Percentiles rank a stretch among this genome's conserved stretches.
These are phyloP conservation scores for Penicillium alfredii DNA, from an alignment of 495 filamentous ascomycete species.

Conservation along the genomic window DNA sequence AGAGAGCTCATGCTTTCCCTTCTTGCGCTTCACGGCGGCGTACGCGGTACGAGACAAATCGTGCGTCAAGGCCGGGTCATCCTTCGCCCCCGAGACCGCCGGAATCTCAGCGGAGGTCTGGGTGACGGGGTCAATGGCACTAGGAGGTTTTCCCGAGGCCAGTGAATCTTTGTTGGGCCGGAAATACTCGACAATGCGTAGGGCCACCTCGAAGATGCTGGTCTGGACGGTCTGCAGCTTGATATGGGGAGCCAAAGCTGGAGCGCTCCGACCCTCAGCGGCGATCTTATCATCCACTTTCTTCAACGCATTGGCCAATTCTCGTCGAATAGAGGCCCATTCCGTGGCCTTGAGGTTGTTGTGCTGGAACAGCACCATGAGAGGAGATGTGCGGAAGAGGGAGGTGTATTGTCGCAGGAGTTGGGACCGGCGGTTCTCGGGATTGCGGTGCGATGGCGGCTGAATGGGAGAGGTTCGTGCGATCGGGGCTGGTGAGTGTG, in stretches of 20 bases:
- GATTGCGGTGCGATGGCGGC: conserved; percentile 79
- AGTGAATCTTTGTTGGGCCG: conserved; percentile 45
- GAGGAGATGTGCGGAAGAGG: conserved; percentile 77
- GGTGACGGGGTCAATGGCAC: conserved; percentile 38
- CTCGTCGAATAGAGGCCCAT: conserved; percentile 81
- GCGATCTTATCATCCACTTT: conserved; percentile 58
- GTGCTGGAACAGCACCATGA: conserved; percentile 93
- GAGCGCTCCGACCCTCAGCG: conserved; percentile 36
- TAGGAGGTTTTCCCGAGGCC: conserved; percentile 21
- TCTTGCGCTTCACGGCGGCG: conserved; percentile 47
- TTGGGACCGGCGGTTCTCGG: conserved; percentile 89
- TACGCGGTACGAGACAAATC: conserved; percentile 68
- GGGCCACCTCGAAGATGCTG: conserved; percentile 78
- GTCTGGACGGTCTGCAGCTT: conserved; percentile 78
- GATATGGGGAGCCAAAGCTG: conserved; percentile 49
- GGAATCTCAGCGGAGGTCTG: conserved; percentile 38
- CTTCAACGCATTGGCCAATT: conserved; percentile 61
- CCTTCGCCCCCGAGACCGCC: conserved; percentile 23
- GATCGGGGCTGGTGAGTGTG: conserved; percentile 47
- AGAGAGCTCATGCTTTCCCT: conserved; percentile 57
- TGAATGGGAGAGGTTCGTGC: conserved; percentile 60
- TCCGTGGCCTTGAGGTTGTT: conserved; percentile 86
- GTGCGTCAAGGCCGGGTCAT: conserved; percentile 58
- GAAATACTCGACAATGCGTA: conserved; percentile 84
- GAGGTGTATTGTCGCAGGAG: conserved; percentile 91